Percentiles rank a stretch among this genome's conserved stretches.
phyloP scores from a whole-genome alignment of 2,329 filamentous ascomycete genomes.

The Cladosporium oxysporum region DNA sequence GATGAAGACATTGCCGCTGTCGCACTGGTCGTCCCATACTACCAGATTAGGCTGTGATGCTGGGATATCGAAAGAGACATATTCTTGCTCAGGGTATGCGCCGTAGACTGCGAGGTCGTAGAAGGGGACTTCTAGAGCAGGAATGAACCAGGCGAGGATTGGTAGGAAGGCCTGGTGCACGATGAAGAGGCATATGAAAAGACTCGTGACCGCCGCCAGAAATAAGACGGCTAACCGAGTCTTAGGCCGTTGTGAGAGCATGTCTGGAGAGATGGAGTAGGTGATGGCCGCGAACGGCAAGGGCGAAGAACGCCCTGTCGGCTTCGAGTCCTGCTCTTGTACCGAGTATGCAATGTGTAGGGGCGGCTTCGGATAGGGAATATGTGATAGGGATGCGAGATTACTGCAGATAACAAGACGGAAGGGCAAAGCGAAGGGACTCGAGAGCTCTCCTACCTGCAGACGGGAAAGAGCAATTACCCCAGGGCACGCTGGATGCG shows the following conservation, averaged over 20 bases:
- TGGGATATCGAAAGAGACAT: slow-evolving; percentile 32
- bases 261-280: not conserved
- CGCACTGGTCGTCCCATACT: slow-evolving; percentile 36
- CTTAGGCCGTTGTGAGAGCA: slow-evolving; percentile 17
- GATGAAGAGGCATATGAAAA: slow-evolving; percentile 24
- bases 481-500: slow-evolving; percentile 7
- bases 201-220: not conserved
- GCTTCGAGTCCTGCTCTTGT: slow-evolving; percentile 15
- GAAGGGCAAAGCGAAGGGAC: not conserved
- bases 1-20: slow-evolving; percentile 33
- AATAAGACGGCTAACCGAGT: slow-evolving; percentile 8
- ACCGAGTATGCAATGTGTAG: not conserved
- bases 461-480: not conserved
- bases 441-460: slow-evolving; percentile 13
- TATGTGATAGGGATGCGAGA: not conserved
- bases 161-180: slow-evolving; percentile 35
- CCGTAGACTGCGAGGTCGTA: slow-evolving; percentile 39
- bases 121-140: slow-evolving; percentile 31
- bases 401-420: not conserved
- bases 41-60: slow-evolving; percentile 31
- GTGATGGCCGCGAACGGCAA: slow-evolving; percentile 14
- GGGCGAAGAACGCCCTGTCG: slow-evolving; percentile 17
- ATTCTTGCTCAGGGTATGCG: slow-evolving; percentile 32
- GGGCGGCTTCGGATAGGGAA: not conserved
- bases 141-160: slow-evolving; percentile 33